These are phyloP conservation scores for Calonectria ilicicola DNA, from an alignment of 2,329 filamentous ascomycete genomes.

Conservation along the genomic window DNA sequence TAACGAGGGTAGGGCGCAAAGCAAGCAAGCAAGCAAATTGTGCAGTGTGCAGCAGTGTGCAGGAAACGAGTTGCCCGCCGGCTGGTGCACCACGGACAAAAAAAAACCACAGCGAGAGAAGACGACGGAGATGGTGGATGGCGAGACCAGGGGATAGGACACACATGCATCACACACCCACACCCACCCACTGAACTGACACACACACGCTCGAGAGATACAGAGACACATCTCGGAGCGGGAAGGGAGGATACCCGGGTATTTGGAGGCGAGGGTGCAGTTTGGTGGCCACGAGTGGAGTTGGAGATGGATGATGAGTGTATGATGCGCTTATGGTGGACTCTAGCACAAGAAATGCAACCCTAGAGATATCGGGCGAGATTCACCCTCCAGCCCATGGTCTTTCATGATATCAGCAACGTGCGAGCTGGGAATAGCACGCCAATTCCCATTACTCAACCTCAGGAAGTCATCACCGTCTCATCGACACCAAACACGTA, in stretches of 20 bases:
- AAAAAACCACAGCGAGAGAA: neutral
- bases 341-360: constrained; percentile 4
- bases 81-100: neutral
- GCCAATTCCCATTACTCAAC: neutral
- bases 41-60: neutral
- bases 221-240: constrained; percentile 4
- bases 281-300: constrained; percentile 5
- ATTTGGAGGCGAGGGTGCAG: constrained; percentile 23
- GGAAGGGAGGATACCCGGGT: constrained; percentile 15
- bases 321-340: constrained; percentile 18
- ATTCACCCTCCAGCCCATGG: neutral
- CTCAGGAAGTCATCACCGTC: neutral
- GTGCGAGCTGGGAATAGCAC: neutral
- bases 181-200: neutral
- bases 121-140: neutral
- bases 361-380: neutral
- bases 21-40: neutral
- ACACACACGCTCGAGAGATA: neutral
- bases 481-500: constrained; percentile 12
- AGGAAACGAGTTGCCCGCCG: neutral
- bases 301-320: constrained; percentile 9
- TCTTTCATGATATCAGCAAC: neutral
- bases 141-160: neutral
- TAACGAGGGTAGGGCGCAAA: neutral
- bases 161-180: neutral